Conservation (phyloP, 2,329 filamentous ascomycete species). For the Fusarium siculi region DNA sequence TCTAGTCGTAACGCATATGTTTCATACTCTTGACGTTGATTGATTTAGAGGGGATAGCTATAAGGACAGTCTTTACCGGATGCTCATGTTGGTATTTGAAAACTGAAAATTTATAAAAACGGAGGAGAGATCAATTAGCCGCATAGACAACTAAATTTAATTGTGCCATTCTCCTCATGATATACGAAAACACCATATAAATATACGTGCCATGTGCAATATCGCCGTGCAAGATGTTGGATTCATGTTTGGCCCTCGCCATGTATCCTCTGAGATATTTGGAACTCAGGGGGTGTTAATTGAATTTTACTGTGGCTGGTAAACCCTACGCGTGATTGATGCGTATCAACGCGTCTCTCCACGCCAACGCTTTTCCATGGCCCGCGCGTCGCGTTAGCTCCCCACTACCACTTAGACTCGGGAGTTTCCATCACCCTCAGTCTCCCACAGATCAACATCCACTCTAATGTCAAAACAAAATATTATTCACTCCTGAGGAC, state of each 20-base stretch:
- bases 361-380: conserved; percentile 34
- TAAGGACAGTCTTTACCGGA: conserved; percentile 31
- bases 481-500: background rate
- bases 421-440: background rate
- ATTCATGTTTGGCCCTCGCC: background rate
- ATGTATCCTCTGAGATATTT: background rate
- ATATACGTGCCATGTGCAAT: background rate
- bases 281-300: conserved; percentile 5
- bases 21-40: background rate
- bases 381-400: conserved; percentile 49
- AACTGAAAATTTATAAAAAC: conserved; percentile 6
- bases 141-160: conserved; percentile 39
- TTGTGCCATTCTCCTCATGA: conserved; percentile 34
- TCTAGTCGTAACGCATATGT: conserved; percentile 59
- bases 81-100: conserved; percentile 3
- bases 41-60: conserved; percentile 3
- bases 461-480: conserved; percentile 1
- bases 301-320: conserved; percentile 5
- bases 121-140: conserved; percentile 29
- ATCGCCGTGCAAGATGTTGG: no score
- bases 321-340: conserved; percentile 29
- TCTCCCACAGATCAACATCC: conserved; percentile 9
- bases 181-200: background rate
- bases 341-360: conserved; percentile 42
- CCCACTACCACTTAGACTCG: conserved; percentile 40